Conservation (phyloP, 1,139 yeast genomes). For the Debaryomyces udenii region DNA sequence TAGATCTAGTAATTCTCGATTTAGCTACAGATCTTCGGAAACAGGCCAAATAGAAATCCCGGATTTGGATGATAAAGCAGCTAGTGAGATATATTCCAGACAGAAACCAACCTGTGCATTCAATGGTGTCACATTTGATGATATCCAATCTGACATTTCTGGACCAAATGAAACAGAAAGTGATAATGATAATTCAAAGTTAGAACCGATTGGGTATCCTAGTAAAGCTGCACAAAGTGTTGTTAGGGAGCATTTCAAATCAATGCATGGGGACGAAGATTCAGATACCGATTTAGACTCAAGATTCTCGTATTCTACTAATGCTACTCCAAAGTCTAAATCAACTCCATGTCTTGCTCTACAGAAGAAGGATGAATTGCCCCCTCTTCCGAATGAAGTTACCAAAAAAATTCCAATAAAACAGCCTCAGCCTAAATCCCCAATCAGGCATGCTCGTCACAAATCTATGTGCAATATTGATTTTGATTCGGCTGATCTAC, state of each 20-base stretch:
- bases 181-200: constrained; percentile 11
- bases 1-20: constrained; percentile 23
- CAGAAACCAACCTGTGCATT: constrained; percentile 24
- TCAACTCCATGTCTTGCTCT: constrained; percentile 25
- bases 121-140: constrained; percentile 36
- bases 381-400: constrained; percentile 19
- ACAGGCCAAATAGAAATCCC: constrained; percentile 51
- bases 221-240: constrained; percentile 35
- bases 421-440: constrained; percentile 21
- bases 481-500: constrained; percentile 23
- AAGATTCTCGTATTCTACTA: constrained; percentile 17
- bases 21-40: constrained; percentile 27
- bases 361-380: constrained; percentile 16
- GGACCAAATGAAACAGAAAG: neutral
- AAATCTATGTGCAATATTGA: constrained; percentile 45
- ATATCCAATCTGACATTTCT: constrained; percentile 25
- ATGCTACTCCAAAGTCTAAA: constrained; percentile 21
- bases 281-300: constrained; percentile 36
- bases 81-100: constrained; percentile 25
- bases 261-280: constrained; percentile 29
- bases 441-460: constrained; percentile 41
- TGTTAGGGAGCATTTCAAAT: constrained; percentile 30
- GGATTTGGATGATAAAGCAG: constrained; percentile 32
- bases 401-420: constrained; percentile 2
- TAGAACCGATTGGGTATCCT: constrained; percentile 43